These are phyloP conservation scores for Cryomyces minteri DNA, from an alignment of 495 filamentous ascomycete genomes.

Conservation along the genomic window DNA sequence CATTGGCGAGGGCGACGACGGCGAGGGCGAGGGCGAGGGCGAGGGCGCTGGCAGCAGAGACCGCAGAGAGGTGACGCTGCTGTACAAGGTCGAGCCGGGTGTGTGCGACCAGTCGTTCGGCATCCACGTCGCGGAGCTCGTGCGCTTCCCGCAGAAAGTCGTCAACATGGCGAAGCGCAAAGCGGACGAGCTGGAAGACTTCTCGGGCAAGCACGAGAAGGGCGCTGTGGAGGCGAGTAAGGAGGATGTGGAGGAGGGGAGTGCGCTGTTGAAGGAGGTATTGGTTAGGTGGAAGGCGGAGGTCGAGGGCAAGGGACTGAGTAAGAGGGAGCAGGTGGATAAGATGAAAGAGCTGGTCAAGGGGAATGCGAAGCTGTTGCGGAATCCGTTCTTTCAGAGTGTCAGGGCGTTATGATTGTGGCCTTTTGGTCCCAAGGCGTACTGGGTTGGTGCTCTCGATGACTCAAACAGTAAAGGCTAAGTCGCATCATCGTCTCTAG, in stretches of 20 bases:
- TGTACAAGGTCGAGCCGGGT: slow-evolving; percentile 90
- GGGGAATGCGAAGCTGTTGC: slow-evolving; percentile 47
- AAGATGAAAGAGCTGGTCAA: slow-evolving; percentile 65
- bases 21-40: slow-evolving; percentile 12
- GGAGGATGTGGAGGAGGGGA: slow-evolving; percentile 85
- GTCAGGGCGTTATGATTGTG: slow-evolving; percentile 52
- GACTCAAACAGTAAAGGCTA: no score
- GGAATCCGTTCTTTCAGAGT: slow-evolving; percentile 80
- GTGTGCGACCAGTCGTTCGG: slow-evolving; percentile 96
- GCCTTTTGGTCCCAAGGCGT: not conserved
- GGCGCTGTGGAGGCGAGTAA: slow-evolving; percentile 41
- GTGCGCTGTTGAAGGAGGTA: slow-evolving; percentile 65
- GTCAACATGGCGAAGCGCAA: slow-evolving; percentile 97
- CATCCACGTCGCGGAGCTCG: slow-evolving; percentile 94
- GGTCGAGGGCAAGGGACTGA: slow-evolving; percentile 46
- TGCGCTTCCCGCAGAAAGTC: slow-evolving; percentile 94
- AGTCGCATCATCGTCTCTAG: no score
- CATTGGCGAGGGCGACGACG: slow-evolving; percentile 39
- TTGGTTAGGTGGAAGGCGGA: slow-evolving; percentile 76
- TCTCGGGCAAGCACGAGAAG: slow-evolving; percentile 55
- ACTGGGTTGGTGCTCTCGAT: no score
- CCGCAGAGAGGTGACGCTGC: slow-evolving; percentile 75
- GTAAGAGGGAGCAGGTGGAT: slow-evolving; percentile 56
- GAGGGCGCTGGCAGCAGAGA: slow-evolving; percentile 23
- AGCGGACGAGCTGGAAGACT: slow-evolving; percentile 95